These are phyloP conservation scores for Amanita molliuscula DNA, from an alignment of 768 basidiomycete species.

Conservation along the genomic window DNA sequence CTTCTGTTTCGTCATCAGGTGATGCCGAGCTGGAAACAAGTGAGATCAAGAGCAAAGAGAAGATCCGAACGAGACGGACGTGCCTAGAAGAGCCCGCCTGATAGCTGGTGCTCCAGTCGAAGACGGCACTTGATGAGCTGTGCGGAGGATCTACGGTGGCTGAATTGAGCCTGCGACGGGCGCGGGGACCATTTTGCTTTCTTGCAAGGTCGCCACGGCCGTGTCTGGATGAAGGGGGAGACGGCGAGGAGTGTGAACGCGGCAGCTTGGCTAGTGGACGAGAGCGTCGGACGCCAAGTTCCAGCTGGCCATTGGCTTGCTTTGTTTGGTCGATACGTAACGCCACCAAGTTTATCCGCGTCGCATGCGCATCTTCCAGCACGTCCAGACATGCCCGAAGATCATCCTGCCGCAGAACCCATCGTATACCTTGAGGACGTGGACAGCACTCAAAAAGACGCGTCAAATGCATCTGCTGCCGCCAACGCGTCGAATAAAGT, in stretches of 20 bases:
- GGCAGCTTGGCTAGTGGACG: conserved; percentile 42
- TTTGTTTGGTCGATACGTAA: conserved; percentile 2
- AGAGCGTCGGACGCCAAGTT: background rate
- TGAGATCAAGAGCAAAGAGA: background rate
- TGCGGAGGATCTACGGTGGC: conserved; percentile 13
- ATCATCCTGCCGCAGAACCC: background rate
- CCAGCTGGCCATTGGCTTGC: background rate
- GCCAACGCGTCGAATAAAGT: background rate
- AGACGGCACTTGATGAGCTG: conserved; percentile 17
- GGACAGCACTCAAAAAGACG: conserved; percentile 12
- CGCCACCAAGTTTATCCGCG: background rate
- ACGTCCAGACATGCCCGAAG: background rate
- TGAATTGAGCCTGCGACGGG: conserved; percentile 25
- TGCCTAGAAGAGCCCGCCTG: conserved; percentile 79
- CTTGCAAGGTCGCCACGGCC: conserved; percentile 39
- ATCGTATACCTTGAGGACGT: conserved; percentile 38
- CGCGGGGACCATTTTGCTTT: conserved; percentile 26
- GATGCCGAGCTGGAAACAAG: conserved; percentile 35
- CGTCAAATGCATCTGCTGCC: background rate
- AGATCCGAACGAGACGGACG: conserved; percentile 10
- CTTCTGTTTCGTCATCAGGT: conserved; percentile 51
- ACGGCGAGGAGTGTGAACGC: conserved; percentile 72
- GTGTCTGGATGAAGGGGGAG: conserved; percentile 52
- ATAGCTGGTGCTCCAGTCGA: conserved; percentile 82
- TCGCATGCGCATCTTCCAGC: background rate